Evolutionary conservation across 306 rosid species (phyloP), one percentile per base, ranked within the genome.

Genomic region (Cicer yamashitae): DNA sequence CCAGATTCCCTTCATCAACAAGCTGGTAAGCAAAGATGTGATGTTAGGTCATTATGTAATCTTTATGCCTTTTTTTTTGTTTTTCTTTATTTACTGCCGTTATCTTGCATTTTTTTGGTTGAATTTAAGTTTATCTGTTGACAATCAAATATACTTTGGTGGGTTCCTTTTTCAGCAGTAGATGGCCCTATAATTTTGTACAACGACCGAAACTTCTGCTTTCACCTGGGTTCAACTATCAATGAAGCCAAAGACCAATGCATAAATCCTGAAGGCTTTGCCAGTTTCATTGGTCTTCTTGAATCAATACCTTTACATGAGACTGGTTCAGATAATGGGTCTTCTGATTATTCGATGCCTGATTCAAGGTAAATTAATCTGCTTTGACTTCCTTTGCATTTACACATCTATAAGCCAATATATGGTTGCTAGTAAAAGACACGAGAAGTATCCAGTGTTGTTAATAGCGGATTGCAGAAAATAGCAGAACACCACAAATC

Each of bases 301-400:
- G 93, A 89, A 89, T 91, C 97, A 61, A 87, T 94, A 79, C 98
- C 98, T 86, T 85, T 94, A 70, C 85, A 90, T 40, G 94, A 88
- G 81, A 74, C 85, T 62, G 86, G 86, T 83, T 81, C 92, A 64
- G 75, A 67, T 51, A 79, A 91, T 83, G 88, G 84, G 69, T 90
- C 93, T 72, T 86, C 81, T 75, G 94, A 90, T 53, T 80, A 78
- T 87, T 87, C 91, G 68, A 80, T 83, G 73, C 90, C 98, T n/a
- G 86, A 87, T 77, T 75, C 65, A 77, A 90, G 96, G 98, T 94
- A 84, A 56, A 53, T 22, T 68, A 61, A 41, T 59, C 63, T 73
- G 18, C 54, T 79, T 74, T 51, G 81, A 79, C 20, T 77, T 74
- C 67, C 43, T 61, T 25, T 22, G 62, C 9, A 13, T 57, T 64